A percentile compares a stretch with the other conserved stretches of the same genome.
Conservation (phyloP, 768 basidiomycete species). For the Suillus paluster region DNA sequence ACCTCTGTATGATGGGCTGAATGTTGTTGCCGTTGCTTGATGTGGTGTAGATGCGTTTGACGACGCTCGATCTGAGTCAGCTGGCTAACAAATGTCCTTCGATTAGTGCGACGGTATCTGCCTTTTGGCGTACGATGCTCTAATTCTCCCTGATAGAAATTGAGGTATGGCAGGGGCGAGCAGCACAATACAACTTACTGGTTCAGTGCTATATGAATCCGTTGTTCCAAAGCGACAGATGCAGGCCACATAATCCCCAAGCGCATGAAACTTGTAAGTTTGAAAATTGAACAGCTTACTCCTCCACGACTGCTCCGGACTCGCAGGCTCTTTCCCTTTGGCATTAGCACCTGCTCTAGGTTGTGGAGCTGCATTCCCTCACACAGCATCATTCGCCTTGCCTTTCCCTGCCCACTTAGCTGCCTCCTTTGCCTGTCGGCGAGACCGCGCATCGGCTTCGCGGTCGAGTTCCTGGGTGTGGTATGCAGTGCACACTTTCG, state of each 20-base stretch:
- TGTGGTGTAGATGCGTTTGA: slow-evolving; percentile 3
- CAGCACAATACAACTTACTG: slow-evolving; percentile 18
- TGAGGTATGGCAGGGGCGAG: not conserved
- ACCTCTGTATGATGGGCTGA: too few relatives aligned
- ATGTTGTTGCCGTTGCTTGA: not conserved
- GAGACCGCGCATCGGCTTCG: too few relatives aligned
- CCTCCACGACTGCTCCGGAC: slow-evolving; percentile 22
- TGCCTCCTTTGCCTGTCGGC: too few relatives aligned
- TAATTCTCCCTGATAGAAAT: slow-evolving; percentile 17
- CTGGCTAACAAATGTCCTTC: not conserved
- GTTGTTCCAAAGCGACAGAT: slow-evolving; percentile 35
- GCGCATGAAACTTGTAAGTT: slow-evolving; percentile 34
- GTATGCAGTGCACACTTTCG: slow-evolving; percentile 24
- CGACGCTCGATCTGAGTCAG: not conserved
- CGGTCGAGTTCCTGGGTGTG: slow-evolving; percentile 20
- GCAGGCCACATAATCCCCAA: slow-evolving; percentile 32
- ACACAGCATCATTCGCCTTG: too few relatives aligned
- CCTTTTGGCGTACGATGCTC: slow-evolving; percentile 16
- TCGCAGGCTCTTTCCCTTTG: too few relatives aligned
- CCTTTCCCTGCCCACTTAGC: too few relatives aligned
- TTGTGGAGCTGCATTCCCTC: slow-evolving; percentile 9
- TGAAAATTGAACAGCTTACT: slow-evolving; percentile 25
- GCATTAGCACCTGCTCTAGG: too few relatives aligned
- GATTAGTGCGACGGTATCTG: slow-evolving; percentile 15
- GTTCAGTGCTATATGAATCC: too few relatives aligned